Evolutionary conservation across 176 grass and related monocot species (phyloP).

Genomic region (Saccharum officinarum): DNA sequence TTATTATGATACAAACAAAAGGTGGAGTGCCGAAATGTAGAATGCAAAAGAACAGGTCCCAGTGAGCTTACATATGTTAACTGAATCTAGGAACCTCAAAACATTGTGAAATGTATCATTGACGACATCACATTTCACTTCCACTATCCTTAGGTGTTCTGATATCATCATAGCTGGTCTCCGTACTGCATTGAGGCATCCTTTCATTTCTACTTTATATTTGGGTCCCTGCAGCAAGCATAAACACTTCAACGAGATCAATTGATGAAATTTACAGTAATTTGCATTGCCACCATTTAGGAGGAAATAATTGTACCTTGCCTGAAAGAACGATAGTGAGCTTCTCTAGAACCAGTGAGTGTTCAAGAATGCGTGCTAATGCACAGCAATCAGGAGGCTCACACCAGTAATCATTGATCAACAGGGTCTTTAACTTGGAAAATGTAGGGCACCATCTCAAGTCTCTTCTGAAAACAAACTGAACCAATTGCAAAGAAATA

Average conservation of each 20-base stretch:
- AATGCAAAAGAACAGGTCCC: background rate
- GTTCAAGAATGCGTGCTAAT: constrained; percentile 18
- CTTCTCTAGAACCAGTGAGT: constrained; percentile 6
- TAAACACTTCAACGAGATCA: no score
- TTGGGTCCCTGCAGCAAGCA: background rate
- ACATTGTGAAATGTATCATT: background rate
- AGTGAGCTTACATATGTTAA: constrained; percentile 6
- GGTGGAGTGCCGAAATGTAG: background rate
- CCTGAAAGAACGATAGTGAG: background rate
- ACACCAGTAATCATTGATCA: constrained; percentile 4
- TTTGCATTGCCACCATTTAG: no score
- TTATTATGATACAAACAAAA: background rate
- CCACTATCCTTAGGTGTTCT: background rate
- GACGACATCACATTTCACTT: background rate
- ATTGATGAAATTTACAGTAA: no score
- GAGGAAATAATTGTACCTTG: no score
- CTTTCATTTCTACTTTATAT: background rate
- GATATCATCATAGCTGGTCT: background rate
- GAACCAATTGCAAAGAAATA: background rate
- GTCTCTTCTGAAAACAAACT: constrained; percentile 18
- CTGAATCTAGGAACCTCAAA: background rate
- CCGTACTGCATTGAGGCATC: background rate
- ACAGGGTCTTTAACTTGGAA: background rate
- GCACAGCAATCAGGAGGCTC: background rate
- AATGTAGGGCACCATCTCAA: constrained; percentile 30